Evolutionary conservation across 257 asterid genomes (phyloP).

Genomic region (Rehmannia glutinosa): DNA sequence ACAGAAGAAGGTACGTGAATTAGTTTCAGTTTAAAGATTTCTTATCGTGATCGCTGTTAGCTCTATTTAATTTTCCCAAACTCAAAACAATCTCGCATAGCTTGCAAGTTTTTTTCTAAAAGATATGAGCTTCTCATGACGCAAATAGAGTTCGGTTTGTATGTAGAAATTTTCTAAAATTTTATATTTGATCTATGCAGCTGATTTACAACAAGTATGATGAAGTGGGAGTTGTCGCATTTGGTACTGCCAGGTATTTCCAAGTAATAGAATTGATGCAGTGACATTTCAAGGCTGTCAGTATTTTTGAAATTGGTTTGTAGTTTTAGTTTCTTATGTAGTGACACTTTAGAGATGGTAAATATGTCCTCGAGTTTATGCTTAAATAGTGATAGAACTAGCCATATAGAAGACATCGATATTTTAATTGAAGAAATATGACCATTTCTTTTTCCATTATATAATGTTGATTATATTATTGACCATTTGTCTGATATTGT

Average conservation of each 20-base stretch:
- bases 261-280: not conserved
- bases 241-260: slow-evolving; percentile 81
- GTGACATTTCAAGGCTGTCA: not conserved
- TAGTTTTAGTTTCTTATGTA: not conserved
- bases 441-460: not conserved
- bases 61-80: not conserved
- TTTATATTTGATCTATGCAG: slow-evolving; percentile 39
- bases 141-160: too few species aligned
- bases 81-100: not conserved
- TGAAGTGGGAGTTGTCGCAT: slow-evolving; percentile 78
- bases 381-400: not conserved
- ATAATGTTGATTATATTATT: not conserved
- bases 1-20: slow-evolving; percentile 67
- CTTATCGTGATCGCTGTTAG: not conserved
- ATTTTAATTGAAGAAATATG: not conserved
- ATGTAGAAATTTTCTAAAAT: not conserved
- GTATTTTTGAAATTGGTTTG: not conserved
- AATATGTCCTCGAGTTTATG: not conserved
- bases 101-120: not conserved
- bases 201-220: slow-evolving; percentile 64
- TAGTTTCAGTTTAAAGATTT: not conserved
- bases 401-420: not conserved
- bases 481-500: not conserved
- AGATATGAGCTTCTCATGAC: not conserved
- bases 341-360: not conserved